Conservation (phyloP, 495 filamentous ascomycete genomes). For the Aspergillus panamensis region DNA sequence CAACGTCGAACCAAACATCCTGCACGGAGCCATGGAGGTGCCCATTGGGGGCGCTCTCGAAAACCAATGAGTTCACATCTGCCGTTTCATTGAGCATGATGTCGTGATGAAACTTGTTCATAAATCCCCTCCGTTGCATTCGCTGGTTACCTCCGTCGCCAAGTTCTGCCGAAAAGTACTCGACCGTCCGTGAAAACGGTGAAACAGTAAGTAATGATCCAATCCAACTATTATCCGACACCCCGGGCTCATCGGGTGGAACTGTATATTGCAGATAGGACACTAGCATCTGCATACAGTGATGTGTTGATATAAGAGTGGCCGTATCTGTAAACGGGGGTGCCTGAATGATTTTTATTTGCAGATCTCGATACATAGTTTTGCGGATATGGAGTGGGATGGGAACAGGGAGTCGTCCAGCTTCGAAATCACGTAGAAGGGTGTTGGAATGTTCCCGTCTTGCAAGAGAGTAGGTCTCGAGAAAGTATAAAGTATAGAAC, state of each 20-base stretch:
- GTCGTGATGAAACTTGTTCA: slow-evolving; percentile 45
- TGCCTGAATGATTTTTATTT: slow-evolving; percentile 38
- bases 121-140: slow-evolving; percentile 45
- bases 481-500: slow-evolving; percentile 43
- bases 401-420: slow-evolving; percentile 38
- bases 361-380: slow-evolving; percentile 38
- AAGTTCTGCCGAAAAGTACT: slow-evolving; percentile 48
- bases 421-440: slow-evolving; percentile 41
- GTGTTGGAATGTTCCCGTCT: slow-evolving; percentile 42
- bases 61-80: slow-evolving; percentile 40
- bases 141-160: slow-evolving; percentile 43
- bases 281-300: slow-evolving; percentile 45
- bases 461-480: slow-evolving; percentile 40
- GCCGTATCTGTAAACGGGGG: slow-evolving; percentile 45
- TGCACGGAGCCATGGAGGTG: slow-evolving; percentile 35
- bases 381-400: slow-evolving; percentile 34
- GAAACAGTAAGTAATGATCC: slow-evolving; percentile 42
- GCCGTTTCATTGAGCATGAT: slow-evolving; percentile 36
- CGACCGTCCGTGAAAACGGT: slow-evolving; percentile 40
- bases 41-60: slow-evolving; percentile 29
- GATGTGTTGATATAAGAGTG: slow-evolving; percentile 43
- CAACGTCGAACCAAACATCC: slow-evolving; percentile 46
- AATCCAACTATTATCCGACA: slow-evolving; percentile 43
- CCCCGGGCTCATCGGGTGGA: slow-evolving; percentile 27
- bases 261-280: slow-evolving; percentile 41